phyloP scores from a whole-genome alignment of 2,329 filamentous ascomycete species.

The Aspergillus brasiliensis region DNA sequence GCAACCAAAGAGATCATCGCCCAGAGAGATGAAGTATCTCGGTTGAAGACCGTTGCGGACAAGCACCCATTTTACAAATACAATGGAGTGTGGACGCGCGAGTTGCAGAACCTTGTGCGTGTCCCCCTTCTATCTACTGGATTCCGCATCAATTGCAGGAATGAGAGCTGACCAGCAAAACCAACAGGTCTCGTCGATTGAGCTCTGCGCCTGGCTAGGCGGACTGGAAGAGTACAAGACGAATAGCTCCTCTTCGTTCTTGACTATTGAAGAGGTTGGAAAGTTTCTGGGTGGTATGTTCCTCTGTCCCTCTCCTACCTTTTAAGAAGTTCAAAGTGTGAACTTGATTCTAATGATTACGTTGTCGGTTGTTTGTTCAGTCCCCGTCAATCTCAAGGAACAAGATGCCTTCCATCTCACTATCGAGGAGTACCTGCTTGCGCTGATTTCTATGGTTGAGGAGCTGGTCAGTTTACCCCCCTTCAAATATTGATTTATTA shows the following conservation, averaged over 20 bases:
- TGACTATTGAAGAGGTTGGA: constrained; percentile 88
- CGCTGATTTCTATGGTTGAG: constrained; percentile 82
- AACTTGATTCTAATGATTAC: background rate
- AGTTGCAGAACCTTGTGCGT: constrained; percentile 76
- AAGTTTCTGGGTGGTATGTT: constrained; percentile 69
- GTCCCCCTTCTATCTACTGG: constrained; percentile 9
- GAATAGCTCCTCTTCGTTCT: constrained; percentile 64
- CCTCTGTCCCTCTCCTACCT: constrained; percentile 10
- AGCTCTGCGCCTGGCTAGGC: constrained; percentile 75
- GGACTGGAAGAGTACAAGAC: constrained; percentile 63
- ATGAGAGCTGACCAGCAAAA: background rate
- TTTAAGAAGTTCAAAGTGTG: background rate
- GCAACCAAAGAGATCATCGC: constrained; percentile 70
- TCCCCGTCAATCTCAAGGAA: constrained; percentile 89
- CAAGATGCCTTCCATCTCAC: constrained; percentile 90
- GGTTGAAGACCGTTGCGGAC: constrained; percentile 73
- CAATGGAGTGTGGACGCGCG: constrained; percentile 81
- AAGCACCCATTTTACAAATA: constrained; percentile 98
- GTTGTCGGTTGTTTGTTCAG: constrained; percentile 46
- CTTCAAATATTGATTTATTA: background rate
- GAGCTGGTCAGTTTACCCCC: constrained; percentile 63
- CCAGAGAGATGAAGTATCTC: constrained; percentile 69
- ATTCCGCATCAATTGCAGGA: background rate
- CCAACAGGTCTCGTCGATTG: constrained; percentile 57
- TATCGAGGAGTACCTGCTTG: constrained; percentile 94